Evolutionary conservation across 768 basidiomycete species (phyloP).

Genomic region (Boletus rubroflammeus): DNA sequence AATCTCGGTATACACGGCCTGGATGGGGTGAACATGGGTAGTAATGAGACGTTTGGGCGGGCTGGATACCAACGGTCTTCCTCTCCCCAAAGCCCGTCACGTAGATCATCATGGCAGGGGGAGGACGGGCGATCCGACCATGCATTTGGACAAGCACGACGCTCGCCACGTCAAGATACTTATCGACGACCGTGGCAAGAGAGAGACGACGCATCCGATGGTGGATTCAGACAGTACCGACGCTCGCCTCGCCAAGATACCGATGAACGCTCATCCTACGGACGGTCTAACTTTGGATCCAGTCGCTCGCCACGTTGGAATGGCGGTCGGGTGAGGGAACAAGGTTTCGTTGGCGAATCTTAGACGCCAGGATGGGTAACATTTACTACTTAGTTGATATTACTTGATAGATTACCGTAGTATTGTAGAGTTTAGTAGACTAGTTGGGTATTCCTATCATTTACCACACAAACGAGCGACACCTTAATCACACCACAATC

Average conservation of each 20-base stretch:
- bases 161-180: constrained; percentile 1
- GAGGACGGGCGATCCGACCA: neutral
- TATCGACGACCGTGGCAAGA: constrained; percentile 1
- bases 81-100: constrained; percentile 2
- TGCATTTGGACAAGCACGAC: neutral
- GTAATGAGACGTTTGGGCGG: neutral
- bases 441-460: neutral
- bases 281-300: constrained; percentile 9
- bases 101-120: constrained; percentile 9
- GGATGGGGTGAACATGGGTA: constrained; percentile 21
- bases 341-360: neutral
- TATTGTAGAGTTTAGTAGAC: constrained; percentile 1
- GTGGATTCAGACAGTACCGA: neutral
- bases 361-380: neutral
- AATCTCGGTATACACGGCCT: constrained; percentile 48
- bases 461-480: neutral
- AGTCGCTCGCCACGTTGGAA: constrained; percentile 1
- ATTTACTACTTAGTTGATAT: constrained; percentile 1
- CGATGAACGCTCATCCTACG: neutral
- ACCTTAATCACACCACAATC: constrained; percentile 1
- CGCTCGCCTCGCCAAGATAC: constrained; percentile 3
- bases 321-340: constrained; percentile 1
- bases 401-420: constrained; percentile 3
- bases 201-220: neutral
- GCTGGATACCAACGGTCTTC: constrained; percentile 3